Evolutionary conservation across 1,284 basidiomycete genomes (phyloP).

Genomic region (Microbotryum intermedium): DNA sequence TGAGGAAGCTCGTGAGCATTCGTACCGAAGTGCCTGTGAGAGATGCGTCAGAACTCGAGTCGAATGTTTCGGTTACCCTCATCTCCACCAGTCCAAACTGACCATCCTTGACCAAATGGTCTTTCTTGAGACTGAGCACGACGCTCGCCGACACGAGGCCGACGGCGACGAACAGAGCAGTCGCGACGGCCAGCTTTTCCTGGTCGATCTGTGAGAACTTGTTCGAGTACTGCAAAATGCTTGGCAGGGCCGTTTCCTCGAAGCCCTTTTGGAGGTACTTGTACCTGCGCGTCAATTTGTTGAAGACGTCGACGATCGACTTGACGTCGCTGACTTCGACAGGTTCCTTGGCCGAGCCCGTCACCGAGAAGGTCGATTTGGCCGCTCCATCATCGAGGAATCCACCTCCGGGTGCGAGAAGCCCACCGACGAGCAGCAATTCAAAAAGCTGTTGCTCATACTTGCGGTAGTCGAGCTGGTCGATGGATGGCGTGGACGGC

Average conservation of each 20-base stretch:
- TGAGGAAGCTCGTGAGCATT: conserved; percentile 71
- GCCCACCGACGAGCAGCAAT: conserved; percentile 82
- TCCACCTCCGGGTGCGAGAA: conserved; percentile 87
- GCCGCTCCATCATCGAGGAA: conserved; percentile 81
- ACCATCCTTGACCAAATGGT: conserved; percentile 92
- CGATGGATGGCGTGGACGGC: neutral
- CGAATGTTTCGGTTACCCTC: neutral
- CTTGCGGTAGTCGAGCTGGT: conserved; percentile 81
- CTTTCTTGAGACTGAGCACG: conserved; percentile 75
- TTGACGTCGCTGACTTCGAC: conserved; percentile 64
- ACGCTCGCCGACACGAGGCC: conserved; percentile 65
- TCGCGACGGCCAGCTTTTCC: conserved; percentile 71
- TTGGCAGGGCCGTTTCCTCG: conserved; percentile 73
- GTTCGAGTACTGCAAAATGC: conserved; percentile 64
- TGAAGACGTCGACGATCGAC: conserved; percentile 84
- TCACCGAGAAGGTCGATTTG: conserved; percentile 69
- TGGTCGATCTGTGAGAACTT: conserved; percentile 38
- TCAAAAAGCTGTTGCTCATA: conserved; percentile 95
- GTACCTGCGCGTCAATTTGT: conserved; percentile 92
- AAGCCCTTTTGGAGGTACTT: conserved; percentile 96
- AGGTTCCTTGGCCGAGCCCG: conserved; percentile 63
- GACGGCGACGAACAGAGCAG: conserved; percentile 71
- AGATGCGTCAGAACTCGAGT: neutral
- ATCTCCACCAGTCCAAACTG: conserved; percentile 24
- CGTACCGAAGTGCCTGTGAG: conserved; percentile 52